Evolutionary conservation across 2,329 filamentous ascomycete species (phyloP), one percentile per base, ranked within the genome.

Genomic region (Nemania sp.): DNA sequence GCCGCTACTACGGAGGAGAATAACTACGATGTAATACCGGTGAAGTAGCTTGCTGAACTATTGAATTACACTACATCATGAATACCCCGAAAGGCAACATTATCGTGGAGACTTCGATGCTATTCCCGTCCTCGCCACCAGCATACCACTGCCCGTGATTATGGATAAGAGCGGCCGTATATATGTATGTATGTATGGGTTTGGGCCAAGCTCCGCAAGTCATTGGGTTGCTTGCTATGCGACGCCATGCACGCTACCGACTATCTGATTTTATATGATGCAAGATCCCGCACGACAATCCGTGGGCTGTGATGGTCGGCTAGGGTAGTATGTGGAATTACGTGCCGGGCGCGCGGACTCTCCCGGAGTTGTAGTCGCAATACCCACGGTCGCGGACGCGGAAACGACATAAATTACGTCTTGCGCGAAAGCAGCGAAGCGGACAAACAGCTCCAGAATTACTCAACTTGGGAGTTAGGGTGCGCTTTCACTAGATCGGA

Each of bases 211-310:
- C 19, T 34, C 30, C 37, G 40, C 42, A 37, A 44, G 24, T n/a
- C 31, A 30, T 42, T 52, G 39, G 22, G 49, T 28, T 41, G 26
- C 48, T 48, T 51, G 17, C 47, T 23, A 45, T 40, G 48, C 40
- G 30, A 36, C 43, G 30, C 46, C 15, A 51, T 49, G 54, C 44
- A 45, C 22, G 37, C 33, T 37, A 36, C n/a, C n/a, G n/a, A n/a
- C 39, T 37, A 19, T 46, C 20, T 39, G 52, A 52, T 48, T 55
- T 17, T 11, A 47, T 47, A 54, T 52, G 43, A 55, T 34, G 44
- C 36, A 42, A 60, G 57, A 55, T 52, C 51, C 39, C 7, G 48
- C 48, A 34, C 22, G 26, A 11, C 40, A 33, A 56, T 52, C 42
- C 20, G 15, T 42, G 15, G n/a, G 37, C 47, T 36, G 26, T 31